Evolutionary conservation across 139 green algal species (phyloP), one percentile per base, ranked within the genome.

Genomic region (Chlamydomonas sphaeroides): DNA sequence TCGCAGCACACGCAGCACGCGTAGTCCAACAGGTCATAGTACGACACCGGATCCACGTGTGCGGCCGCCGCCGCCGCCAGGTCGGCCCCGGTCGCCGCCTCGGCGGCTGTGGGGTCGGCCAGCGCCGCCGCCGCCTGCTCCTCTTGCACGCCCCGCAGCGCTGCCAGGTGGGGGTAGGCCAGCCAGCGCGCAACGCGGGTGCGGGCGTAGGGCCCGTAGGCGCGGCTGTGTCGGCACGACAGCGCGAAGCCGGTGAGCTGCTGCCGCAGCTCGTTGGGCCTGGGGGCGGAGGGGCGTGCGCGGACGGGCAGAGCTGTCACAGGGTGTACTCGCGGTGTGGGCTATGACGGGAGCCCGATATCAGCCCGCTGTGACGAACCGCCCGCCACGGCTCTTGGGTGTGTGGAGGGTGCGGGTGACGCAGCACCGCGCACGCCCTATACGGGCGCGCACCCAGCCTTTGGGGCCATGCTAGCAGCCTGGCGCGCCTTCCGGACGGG

Each of bases 231-330:
- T 49, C 86, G 86, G 69, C 65, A 48, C 39, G 30, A 28, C 17
- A 78, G n/a, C 25, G 75, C 38, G 56, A 89, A 89, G 36, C 76
- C 49, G 5, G 42, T 38, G 51, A 89, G 32, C 62, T 84, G 86
- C 49, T 84, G 23, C 3, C 86, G 80, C 25, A 78, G 38, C 86
- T 89, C 86, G 63, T 89, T 48, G 15, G 62, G 68, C 62, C 86
- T 87, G 80, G 39, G 14, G 25, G 68, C 20, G 39, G 57, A 5
- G 5, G 57, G 57, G 28, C 7, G 5, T 65, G 28, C n/a, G n/a
- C n/a, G n/a, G n/a, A n/a, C n/a, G n/a, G n/a, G n/a, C n/a, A n/a
- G n/a, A n/a, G n/a, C n/a, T n/a, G n/a, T n/a, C n/a, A n/a, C n/a
- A n/a, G n/a, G n/a, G n/a, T n/a, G n/a, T n/a, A n/a, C n/a, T n/a